These are phyloP conservation scores for Dittrichia graveolens DNA, from an alignment of 129 eudicot genomes.

Conservation along the genomic window DNA sequence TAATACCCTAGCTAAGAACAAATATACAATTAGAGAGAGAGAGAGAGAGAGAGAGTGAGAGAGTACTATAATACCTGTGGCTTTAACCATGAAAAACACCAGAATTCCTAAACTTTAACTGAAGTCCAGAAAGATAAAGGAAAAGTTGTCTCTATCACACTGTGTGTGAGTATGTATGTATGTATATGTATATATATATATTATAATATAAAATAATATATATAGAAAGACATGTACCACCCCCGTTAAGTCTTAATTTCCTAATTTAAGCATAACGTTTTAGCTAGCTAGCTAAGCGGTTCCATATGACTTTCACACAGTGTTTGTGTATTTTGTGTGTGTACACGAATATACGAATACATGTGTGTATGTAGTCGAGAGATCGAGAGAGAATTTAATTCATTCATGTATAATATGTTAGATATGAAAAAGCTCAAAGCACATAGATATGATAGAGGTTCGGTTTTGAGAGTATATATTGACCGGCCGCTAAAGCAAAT, in stretches of 20 bases:
- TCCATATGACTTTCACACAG: slow-evolving; percentile 24
- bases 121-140: slow-evolving; percentile 68
- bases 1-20: slow-evolving; percentile 39
- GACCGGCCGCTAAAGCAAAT: slow-evolving; percentile 53
- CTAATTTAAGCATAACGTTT: slow-evolving; percentile 43
- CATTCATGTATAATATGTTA: slow-evolving; percentile 18
- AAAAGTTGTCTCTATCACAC: slow-evolving; percentile 42
- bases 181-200: slow-evolving; percentile 11
- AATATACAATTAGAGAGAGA: slow-evolving; percentile 23
- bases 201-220: not conserved
- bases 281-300: slow-evolving; percentile 33
- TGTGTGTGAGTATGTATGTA: not conserved
- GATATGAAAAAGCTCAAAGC: slow-evolving; percentile 35
- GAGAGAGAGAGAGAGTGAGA: slow-evolving; percentile 17
- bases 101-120: slow-evolving; percentile 73
- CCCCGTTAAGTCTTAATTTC: slow-evolving; percentile 48
- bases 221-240: slow-evolving; percentile 13
- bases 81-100: slow-evolving; percentile 69
- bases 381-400: no score
- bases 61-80: slow-evolving; percentile 36
- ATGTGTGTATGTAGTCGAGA: no score
- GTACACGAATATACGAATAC: not conserved
- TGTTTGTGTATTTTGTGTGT: not conserved
- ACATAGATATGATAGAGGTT: slow-evolving; percentile 17
- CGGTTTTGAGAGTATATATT: slow-evolving; percentile 51